These are phyloP conservation scores for Ustilago shanxiensis DNA, from an alignment of 1,284 basidiomycete genomes.

Conservation along the genomic window DNA sequence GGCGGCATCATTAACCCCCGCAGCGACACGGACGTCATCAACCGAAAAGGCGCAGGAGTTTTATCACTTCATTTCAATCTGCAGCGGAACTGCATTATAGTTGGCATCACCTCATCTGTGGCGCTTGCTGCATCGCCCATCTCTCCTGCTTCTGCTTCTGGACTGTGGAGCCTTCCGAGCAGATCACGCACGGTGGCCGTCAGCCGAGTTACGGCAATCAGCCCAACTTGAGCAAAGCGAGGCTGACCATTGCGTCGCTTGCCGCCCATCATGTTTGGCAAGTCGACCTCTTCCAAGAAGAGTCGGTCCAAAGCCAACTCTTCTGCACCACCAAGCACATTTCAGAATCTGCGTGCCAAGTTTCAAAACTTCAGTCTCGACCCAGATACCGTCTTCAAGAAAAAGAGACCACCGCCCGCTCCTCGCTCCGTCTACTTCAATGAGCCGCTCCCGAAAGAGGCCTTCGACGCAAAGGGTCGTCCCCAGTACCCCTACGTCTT, in stretches of 20 bases:
- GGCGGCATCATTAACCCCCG: neutral
- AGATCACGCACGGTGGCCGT: constrained; percentile 16
- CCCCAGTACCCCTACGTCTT: constrained; percentile 52
- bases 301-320: constrained; percentile 7
- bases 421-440: constrained; percentile 65
- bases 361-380: constrained; percentile 58
- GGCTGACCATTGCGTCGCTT: neutral
- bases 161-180: constrained; percentile 2
- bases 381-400: constrained; percentile 64
- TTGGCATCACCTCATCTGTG: neutral
- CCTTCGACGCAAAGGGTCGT: constrained; percentile 60
- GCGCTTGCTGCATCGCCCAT: neutral
- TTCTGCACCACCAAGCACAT: constrained; percentile 11
- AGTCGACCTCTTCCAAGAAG: constrained; percentile 19
- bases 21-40: neutral
- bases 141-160: neutral
- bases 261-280: constrained; percentile 41
- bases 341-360: constrained; percentile 25
- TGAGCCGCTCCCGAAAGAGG: constrained; percentile 61
- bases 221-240: constrained; percentile 13
- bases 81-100: neutral
- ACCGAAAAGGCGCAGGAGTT: neutral
- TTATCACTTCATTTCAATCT: neutral
- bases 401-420: constrained; percentile 60
- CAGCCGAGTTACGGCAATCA: constrained; percentile 2